A percentile compares a stretch with the other conserved stretches of the same genome.
These are phyloP conservation scores for Aleurites moluccanus DNA, from an alignment of 441 rosid genomes.

Conservation along the genomic window DNA sequence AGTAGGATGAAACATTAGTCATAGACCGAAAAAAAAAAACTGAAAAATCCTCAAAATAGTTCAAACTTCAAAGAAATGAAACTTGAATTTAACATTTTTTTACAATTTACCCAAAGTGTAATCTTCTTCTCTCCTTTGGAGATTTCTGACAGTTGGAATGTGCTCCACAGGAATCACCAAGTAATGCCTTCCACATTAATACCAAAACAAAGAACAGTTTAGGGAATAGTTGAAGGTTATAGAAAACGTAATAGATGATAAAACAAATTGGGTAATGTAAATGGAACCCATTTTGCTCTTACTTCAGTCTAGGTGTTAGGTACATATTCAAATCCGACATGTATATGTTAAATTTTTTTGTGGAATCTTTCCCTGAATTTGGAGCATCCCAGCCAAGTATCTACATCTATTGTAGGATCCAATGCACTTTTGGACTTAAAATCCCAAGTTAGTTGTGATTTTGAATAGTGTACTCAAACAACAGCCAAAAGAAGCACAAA, in stretches of 20 bases:
- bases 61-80: not conserved
- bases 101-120: constrained; percentile 73
- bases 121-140: constrained; percentile 66
- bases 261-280: constrained; percentile 12
- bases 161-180: constrained; percentile 80
- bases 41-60: not conserved
- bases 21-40: not conserved
- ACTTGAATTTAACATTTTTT: constrained; percentile 10
- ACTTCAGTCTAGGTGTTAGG: not conserved
- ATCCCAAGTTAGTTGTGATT: no score
- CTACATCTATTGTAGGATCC: not conserved
- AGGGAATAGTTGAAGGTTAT: not conserved
- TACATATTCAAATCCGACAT: not conserved
- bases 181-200: constrained; percentile 59
- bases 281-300: not conserved
- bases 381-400: not conserved
- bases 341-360: not conserved
- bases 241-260: not conserved
- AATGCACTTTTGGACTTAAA: not conserved
- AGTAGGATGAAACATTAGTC: constrained; percentile 1
- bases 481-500: not conserved
- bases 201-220: not conserved
- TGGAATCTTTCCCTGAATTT: not conserved
- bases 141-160: constrained; percentile 68
- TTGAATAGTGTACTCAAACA: no score